A percentile compares a stretch with the other conserved stretches of the same genome.
These are phyloP conservation scores for Angomonas deanei DNA, from an alignment of 208 protist genomes.

Conservation along the genomic window DNA sequence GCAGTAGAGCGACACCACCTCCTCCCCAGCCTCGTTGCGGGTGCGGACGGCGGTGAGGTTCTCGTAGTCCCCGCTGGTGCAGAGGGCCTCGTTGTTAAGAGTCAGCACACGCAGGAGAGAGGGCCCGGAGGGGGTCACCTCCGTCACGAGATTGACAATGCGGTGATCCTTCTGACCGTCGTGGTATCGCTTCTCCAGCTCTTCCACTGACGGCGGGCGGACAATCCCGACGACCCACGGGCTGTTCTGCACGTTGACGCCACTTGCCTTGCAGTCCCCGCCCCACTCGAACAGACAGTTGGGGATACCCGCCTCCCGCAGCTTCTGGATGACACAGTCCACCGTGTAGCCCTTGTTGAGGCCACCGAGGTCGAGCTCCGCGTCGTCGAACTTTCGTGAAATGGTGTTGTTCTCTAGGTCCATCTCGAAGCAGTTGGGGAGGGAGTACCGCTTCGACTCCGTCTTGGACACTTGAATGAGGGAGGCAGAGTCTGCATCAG, in stretches of 20 bases:
- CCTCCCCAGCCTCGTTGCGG: neutral
- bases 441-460: slow-evolving; percentile 24
- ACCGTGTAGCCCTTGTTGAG: slow-evolving; percentile 63
- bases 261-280: slow-evolving; percentile 42
- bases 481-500: neutral
- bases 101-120: slow-evolving; percentile 31
- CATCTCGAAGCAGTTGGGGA: slow-evolving; percentile 43
- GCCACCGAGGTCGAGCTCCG: slow-evolving; percentile 47
- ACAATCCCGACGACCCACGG: slow-evolving; percentile 50
- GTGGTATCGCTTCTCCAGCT: slow-evolving; percentile 18
- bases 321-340: slow-evolving; percentile 45
- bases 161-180: slow-evolving; percentile 6
- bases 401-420: slow-evolving; percentile 39
- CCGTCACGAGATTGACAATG: neutral
- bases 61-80: slow-evolving; percentile 63
- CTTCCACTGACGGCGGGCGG: slow-evolving; percentile 36
- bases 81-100: slow-evolving; percentile 58
- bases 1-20: slow-evolving; percentile 27
- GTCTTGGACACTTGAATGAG: slow-evolving; percentile 3
- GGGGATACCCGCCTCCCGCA: slow-evolving; percentile 28
- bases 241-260: slow-evolving; percentile 26
- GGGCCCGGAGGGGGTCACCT: neutral
- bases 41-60: slow-evolving; percentile 24
- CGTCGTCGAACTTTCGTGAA: slow-evolving; percentile 31
- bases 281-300: slow-evolving; percentile 67